Evolutionary conservation across 345 rosid species (phyloP), one percentile per base, ranked within the genome.

Genomic region (Dipteronia dyeriana): DNA sequence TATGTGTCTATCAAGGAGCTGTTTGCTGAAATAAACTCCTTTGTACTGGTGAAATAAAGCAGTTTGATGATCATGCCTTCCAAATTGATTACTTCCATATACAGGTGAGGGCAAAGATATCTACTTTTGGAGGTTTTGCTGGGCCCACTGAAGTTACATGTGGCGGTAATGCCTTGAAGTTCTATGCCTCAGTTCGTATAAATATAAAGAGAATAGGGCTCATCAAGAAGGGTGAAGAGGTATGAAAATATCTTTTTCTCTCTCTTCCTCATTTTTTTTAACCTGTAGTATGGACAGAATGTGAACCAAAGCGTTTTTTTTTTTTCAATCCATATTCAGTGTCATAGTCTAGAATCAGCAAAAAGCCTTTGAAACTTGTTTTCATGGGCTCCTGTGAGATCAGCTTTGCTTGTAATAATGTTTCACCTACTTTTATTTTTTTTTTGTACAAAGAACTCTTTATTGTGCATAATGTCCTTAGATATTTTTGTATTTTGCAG

Each of bases 121-220:
- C 91, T 66, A 97, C 99, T 17, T 97, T 90, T 82, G 97, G 90
- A 70, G 96, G 98, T 75, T 97, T 91, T 84, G 97, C 97, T 56
- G 97, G 97, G 31, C 98, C 98, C 31, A 76, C 88, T 49, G 99
- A 97, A 88, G 98, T 97, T 78, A 97, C 99, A 0, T 97, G 98
- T 71, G 99, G 99, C 39, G 98, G 99, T 70, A 97, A 97, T 88
- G 99, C 99, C 77, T 79, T 97, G 80, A 97, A 97, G 88, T 94
- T 97, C 78, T 94, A 97, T 84, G 97, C 99, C 83, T 97, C 98
- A 14, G 90, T 94, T 83, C 97, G 98, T 74, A 82, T 94, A 68
- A 90, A 88, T 83, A 86, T 97, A 49, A 85, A 75, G 83, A 91
- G 92, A 86, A 85, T 77, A 3, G 97, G 93, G 68, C 70, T 90